Evolutionary conservation across 495 filamentous ascomycete species (phyloP).

Genomic region (Aspergillus bertholletiae): DNA sequence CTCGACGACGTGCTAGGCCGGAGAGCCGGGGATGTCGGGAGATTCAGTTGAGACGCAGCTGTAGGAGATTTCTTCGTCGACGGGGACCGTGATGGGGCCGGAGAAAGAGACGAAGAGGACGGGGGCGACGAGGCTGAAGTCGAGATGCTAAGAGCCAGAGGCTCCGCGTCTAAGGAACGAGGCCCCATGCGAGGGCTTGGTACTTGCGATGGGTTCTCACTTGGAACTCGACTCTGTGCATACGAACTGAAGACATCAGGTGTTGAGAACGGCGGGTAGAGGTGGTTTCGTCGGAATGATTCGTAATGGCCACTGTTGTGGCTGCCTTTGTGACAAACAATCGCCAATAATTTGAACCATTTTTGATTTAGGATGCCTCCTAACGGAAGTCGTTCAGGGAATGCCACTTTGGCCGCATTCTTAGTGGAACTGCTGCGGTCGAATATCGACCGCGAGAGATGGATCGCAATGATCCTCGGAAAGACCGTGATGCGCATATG

Average conservation of each 20-base stretch:
- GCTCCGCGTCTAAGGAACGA: conserved; percentile 25
- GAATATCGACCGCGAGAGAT: conserved; percentile 89
- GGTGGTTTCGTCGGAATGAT: conserved; percentile 84
- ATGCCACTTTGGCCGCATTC: conserved; percentile 88
- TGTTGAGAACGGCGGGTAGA: conserved; percentile 74
- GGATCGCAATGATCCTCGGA: conserved; percentile 84
- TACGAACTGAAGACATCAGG: conserved; percentile 70
- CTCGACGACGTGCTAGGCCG: conserved; percentile 35
- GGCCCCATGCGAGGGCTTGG: conserved; percentile 40
- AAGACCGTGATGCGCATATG: conserved; percentile 82
- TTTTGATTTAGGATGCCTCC: conserved; percentile 75
- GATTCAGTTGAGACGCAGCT: conserved; percentile 17
- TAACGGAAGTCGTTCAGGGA: conserved; percentile 78
- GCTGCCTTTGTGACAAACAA: conserved; percentile 92
- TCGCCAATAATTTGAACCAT: conserved; percentile 79
- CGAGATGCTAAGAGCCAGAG: conserved; percentile 27
- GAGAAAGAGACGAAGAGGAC: conserved; percentile 32
- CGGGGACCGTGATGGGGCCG: conserved; percentile 8
- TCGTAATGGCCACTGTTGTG: conserved; percentile 98
- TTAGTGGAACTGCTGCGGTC: conserved; percentile 78
- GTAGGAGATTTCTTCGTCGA: conserved; percentile 11
- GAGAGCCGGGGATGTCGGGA: conserved; percentile 27
- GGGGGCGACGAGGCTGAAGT: conserved; percentile 38
- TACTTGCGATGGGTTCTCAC: conserved; percentile 42
- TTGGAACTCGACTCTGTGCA: conserved; percentile 56